Evolutionary conservation across 352 stramenopile genomes (phyloP), one percentile per base, ranked within the genome.

Genomic region (Globisporangium takayamanum): DNA sequence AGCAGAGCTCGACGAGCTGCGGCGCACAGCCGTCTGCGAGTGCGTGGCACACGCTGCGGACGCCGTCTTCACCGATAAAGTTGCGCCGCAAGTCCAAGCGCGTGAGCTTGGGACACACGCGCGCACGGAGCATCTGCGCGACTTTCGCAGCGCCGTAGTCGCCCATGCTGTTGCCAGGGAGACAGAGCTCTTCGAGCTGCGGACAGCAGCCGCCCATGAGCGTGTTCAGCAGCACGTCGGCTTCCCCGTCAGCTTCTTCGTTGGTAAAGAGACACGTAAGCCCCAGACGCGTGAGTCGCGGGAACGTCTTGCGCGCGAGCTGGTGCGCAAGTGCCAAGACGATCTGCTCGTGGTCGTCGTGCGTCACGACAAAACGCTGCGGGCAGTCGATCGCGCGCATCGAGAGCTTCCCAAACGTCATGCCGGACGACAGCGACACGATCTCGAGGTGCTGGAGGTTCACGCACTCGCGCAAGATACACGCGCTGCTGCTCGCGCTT

Each of bases 341-440:
- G 63, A 94, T 94, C 70, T 91, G 71, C 63, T 94, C 84, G 64
- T 94, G 84, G 63, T 94, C 84, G 58, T 92, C 81, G 68, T 94
- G 84, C 11, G 84, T 94, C 50, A 94, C 84, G 1, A 92, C 84
- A 37, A 94, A 94, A 42, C 84, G 81, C 68, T 94, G 84, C 53
- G 84, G 82, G 37, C 84, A 94, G 62, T 94, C 84, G 20, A 75
- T 85, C 10, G 84, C 84, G 55, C 80, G 82, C 84, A 94, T 94
- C 57, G 84, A 94, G 2, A 88, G 64, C 62, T 90, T 88, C 26
- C 84, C 81, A 53, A 94, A 94, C 8, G 71, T 84, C 66, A 94
- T 89, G 22, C 84, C 84, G 12, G 84, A 83, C 8, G 84, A 87
- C 39, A 94, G 66, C 57, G 84, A 88, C 50, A 91, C 76, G 57